These are phyloP conservation scores for Alloascoidea africana DNA, from an alignment of 805 yeast genomes.

Conservation along the genomic window DNA sequence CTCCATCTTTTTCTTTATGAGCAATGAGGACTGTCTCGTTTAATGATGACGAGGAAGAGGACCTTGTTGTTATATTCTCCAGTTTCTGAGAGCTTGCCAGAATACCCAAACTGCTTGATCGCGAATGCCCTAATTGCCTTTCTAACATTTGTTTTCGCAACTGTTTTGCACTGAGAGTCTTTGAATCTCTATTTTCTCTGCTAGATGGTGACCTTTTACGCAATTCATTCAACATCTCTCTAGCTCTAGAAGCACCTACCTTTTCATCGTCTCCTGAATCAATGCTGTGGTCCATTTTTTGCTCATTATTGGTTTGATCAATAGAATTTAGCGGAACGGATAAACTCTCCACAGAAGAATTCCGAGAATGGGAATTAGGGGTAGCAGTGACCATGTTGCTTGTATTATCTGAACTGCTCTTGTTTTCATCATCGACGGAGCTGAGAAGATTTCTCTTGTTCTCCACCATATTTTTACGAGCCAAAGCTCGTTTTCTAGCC, in stretches of 20 bases:
- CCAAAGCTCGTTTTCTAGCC: slow-evolving; percentile 68
- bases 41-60: too few relatives aligned
- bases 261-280: slow-evolving; percentile 12
- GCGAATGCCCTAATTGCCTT: too few relatives aligned
- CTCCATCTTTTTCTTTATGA: too few relatives aligned
- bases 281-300: slow-evolving; percentile 2
- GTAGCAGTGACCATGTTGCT: background rate
- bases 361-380: background rate
- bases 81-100: too few relatives aligned
- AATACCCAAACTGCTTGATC: too few relatives aligned
- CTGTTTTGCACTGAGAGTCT: too few relatives aligned
- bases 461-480: slow-evolving; percentile 44
- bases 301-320: background rate
- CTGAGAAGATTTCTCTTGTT: slow-evolving; percentile 15
- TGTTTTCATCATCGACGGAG: slow-evolving; percentile 8
- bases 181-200: too few relatives aligned
- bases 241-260: slow-evolving; percentile 47
- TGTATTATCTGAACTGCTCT: slow-evolving; percentile 1
- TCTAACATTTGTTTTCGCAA: too few relatives aligned
- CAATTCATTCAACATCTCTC: slow-evolving; percentile 45
- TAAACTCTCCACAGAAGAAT: background rate
- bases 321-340: background rate
- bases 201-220: slow-evolving; percentile 19
- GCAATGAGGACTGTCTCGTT: too few relatives aligned
- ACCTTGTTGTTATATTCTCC: too few relatives aligned